phyloP scores from a whole-genome alignment of 352 stramenopile genomes.

The Lagenidium giganteum region DNA sequence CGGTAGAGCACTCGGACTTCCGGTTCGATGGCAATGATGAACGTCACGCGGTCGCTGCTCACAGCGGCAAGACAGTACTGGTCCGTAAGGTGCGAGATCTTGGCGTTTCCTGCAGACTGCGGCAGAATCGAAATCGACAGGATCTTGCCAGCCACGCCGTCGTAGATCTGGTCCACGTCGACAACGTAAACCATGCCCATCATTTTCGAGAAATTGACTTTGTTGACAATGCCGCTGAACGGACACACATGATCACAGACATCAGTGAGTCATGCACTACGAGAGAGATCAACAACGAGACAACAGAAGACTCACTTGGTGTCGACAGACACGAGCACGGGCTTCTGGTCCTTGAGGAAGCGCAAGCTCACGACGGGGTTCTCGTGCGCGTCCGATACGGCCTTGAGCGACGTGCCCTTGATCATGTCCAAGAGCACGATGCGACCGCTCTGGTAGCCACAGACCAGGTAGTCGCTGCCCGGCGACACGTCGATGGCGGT shows the following conservation, averaged over 20 bases:
- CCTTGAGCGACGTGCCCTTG: conserved; percentile 89
- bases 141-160: conserved; percentile 88
- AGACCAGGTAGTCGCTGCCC: conserved; percentile 88
- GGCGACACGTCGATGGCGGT: conserved; percentile 87
- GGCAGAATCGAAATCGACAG: conserved; percentile 63
- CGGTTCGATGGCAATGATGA: conserved; percentile 92
- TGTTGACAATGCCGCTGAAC: conserved; percentile 87
- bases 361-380: conserved; percentile 82
- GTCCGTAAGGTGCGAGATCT: conserved; percentile 70
- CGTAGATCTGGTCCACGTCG: conserved; percentile 90
- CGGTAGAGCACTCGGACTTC: conserved; percentile 90
- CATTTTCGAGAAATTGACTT: conserved; percentile 89
- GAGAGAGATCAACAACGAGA: background rate
- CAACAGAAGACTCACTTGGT: conserved; percentile 41
- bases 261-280: conserved; percentile 5
- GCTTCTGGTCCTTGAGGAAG: conserved; percentile 85
- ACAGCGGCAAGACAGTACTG: conserved; percentile 69
- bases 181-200: conserved; percentile 91
- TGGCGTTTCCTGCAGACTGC: conserved; percentile 60
- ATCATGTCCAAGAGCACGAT: conserved; percentile 97
- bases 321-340: conserved; percentile 77
- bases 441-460: conserved; percentile 89
- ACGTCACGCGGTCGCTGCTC: conserved; percentile 88
- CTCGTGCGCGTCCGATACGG: conserved; percentile 85
- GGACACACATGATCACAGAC: conserved; percentile 20